Conservation (phyloP, 163 green algal genomes). For the Scenedesmus sp. region DNA sequence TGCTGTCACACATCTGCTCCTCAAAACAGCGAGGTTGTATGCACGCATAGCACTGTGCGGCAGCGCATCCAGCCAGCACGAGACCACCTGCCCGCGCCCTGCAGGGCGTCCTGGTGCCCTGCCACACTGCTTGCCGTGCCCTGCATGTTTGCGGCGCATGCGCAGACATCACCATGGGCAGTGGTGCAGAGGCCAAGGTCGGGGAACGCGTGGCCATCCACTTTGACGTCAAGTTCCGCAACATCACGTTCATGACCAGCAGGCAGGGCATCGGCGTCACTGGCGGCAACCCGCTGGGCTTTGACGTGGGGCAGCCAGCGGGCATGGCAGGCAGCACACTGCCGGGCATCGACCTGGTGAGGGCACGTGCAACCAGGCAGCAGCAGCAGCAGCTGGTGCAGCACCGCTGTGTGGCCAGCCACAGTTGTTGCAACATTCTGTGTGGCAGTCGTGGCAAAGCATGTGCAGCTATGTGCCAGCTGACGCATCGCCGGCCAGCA, state of each 20-base stretch:
- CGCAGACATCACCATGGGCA: conserved; percentile 75
- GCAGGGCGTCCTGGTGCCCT: not conserved
- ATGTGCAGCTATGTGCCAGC: not conserved
- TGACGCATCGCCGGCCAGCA: too few relatives aligned
- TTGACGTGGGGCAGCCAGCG: conserved; percentile 71
- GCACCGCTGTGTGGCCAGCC: not conserved
- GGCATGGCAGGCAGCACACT: conserved; percentile 75
- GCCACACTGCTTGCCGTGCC: not conserved
- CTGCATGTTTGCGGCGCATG: not conserved
- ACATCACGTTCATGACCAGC: conserved; percentile 53
- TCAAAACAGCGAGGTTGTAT: too few relatives aligned
- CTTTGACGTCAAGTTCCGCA: conserved; percentile 80
- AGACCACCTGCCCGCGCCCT: not conserved
- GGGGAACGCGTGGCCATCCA: conserved; percentile 84
- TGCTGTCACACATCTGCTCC: too few relatives aligned
- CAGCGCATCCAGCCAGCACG: not conserved
- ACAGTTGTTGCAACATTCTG: not conserved
- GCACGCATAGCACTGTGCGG: too few relatives aligned
- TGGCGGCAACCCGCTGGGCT: conserved; percentile 83
- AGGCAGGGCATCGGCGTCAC: conserved; percentile 86
- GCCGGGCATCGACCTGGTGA: conserved; percentile 82
- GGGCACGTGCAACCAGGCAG: not conserved
- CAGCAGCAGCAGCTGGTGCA: not conserved
- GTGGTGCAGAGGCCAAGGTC: conserved; percentile 67
- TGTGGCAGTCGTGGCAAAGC: not conserved